Conservation (phyloP, 495 filamentous ascomycete species). For the Filosporella fistucella region DNA sequence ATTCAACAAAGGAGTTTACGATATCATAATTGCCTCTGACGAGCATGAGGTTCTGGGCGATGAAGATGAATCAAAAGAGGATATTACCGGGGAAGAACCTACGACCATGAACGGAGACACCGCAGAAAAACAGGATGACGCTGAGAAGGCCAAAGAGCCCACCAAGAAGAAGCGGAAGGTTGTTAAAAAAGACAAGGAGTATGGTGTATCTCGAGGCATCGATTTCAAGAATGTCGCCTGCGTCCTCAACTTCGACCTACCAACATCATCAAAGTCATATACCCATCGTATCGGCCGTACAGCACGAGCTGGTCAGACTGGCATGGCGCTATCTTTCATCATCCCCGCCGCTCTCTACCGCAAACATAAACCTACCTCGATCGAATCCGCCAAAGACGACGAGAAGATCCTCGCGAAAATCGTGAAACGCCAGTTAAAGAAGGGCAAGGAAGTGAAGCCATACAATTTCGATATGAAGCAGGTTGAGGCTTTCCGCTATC, state of each 20-base stretch:
- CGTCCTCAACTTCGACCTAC: slow-evolving; percentile 96
- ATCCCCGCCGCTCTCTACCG: slow-evolving; percentile 73
- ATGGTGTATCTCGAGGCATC: slow-evolving; percentile 87
- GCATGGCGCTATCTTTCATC: slow-evolving; percentile 93
- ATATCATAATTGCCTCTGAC: slow-evolving; percentile 94
- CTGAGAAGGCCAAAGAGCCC: slow-evolving; percentile 25
- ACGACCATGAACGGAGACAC: neutral
- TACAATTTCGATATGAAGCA: slow-evolving; percentile 94
- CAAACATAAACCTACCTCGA: slow-evolving; percentile 83
- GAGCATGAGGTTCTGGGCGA: slow-evolving; percentile 81
- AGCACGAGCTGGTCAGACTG: slow-evolving; percentile 80
- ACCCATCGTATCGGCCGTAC: slow-evolving; percentile 94
- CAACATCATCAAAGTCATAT: slow-evolving; percentile 83
- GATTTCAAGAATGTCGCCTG: slow-evolving; percentile 94
- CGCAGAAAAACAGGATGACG: neutral
- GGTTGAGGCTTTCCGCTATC: slow-evolving; percentile 89
- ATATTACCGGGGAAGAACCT: slow-evolving; percentile 10
- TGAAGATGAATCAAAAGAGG: slow-evolving; percentile 34
- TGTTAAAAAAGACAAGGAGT: slow-evolving; percentile 69
- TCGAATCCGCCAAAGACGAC: slow-evolving; percentile 69
- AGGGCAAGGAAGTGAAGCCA: slow-evolving; percentile 72
- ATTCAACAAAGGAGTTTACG: slow-evolving; percentile 94
- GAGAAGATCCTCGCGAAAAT: slow-evolving; percentile 77
- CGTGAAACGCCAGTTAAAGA: slow-evolving; percentile 62
- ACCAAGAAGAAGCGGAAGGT: slow-evolving; percentile 59